Percentiles rank a stretch among this genome's conserved stretches.
phyloP scores from a whole-genome alignment of 2,329 filamentous ascomycete genomes.

The Ambrosiella xylebori region DNA sequence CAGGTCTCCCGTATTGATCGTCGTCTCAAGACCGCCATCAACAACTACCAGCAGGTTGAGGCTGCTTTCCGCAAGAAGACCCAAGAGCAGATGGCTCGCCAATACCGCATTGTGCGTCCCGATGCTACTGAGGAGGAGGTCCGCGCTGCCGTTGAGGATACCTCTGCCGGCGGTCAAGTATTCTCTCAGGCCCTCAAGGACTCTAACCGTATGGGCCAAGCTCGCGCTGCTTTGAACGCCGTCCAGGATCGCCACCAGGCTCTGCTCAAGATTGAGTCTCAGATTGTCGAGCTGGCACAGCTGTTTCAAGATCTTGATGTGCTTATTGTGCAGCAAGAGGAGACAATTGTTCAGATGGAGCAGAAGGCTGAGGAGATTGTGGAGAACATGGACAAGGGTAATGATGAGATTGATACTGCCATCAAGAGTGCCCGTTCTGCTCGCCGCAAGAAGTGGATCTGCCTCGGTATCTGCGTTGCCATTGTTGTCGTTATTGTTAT shows the following conservation, averaged over 20 bases:
- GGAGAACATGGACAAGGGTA: slow-evolving; percentile 70
- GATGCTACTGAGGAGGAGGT: slow-evolving; percentile 68
- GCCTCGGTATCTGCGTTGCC: slow-evolving; percentile 52
- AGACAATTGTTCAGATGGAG: slow-evolving; percentile 63
- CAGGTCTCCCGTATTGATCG: slow-evolving; percentile 72
- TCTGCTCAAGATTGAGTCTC: slow-evolving; percentile 79
- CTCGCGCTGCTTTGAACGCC: slow-evolving; percentile 59
- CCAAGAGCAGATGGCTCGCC: slow-evolving; percentile 68
- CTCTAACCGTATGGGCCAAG: slow-evolving; percentile 65
- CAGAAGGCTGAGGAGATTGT: slow-evolving; percentile 72
- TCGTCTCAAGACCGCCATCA: slow-evolving; percentile 63
- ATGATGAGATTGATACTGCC: slow-evolving; percentile 64
- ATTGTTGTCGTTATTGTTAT: slow-evolving; percentile 37
- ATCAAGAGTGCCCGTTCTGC: slow-evolving; percentile 65
- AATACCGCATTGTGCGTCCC: slow-evolving; percentile 77
- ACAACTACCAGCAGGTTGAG: slow-evolving; percentile 67
- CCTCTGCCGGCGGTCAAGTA: slow-evolving; percentile 55
- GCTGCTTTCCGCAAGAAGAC: slow-evolving; percentile 63
- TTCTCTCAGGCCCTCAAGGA: slow-evolving; percentile 78
- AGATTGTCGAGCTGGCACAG: slow-evolving; percentile 73
- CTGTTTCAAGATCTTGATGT: slow-evolving; percentile 82
- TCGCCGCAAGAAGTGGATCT: slow-evolving; percentile 93
- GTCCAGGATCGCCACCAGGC: slow-evolving; percentile 71
- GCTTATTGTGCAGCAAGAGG: slow-evolving; percentile 73
- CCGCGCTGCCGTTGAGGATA: slow-evolving; percentile 51